Base-by-base conservation (phyloP, 2,329 filamentous ascomycete species). In the Cytospora piceicola region DNA sequence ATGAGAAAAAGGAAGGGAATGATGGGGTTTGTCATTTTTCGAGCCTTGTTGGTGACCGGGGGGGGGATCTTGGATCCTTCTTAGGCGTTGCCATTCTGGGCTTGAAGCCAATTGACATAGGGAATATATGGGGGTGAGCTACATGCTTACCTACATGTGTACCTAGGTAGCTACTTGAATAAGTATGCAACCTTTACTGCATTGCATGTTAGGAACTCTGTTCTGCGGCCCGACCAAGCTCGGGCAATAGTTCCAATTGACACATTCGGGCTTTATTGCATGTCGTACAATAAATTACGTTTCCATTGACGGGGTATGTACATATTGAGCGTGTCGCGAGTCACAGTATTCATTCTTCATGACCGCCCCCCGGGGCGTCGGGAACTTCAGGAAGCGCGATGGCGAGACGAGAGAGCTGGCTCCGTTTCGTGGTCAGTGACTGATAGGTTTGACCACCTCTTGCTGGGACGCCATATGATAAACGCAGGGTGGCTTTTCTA, bases 401-500 rank as follows among this genome's bases (percentile, higher is more conserved):
- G 61, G 29, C 24, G 53, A 54, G 29, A 29, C 39, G 53, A 51
- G 53, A 24, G 60, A 3, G 14, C 14, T n/a, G 39, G 34, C n/a
- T 56, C 36, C n/a, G 11, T n/a, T 29, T 52, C 60, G 29, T 32
- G 60, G 52, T 32, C 53, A 53, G 36, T 63, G 60, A 57, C 60
- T 57, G 60, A 63, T 57, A 17, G n/a, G 53, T 63, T 24, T 63
- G 60, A 62, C 58, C 11, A 24, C 11, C 46, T 24, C n/a, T 5
- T n/a, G 11, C 17, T 27, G 17, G 29, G 2, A 49, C 24, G 24
- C 8, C n/a, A 29, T n/a, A 57, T 22, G 61, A 63, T 63, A 49
- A 61, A 65, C 42, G 30, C 62, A 64, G 42, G 17, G 61, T 59
- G 63, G 66, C 20, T 60, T 39, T 55, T 54, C 27, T 58, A 54